Evolutionary conservation across 345 rosid species (phyloP).

Genomic region (Combretum micranthum): DNA sequence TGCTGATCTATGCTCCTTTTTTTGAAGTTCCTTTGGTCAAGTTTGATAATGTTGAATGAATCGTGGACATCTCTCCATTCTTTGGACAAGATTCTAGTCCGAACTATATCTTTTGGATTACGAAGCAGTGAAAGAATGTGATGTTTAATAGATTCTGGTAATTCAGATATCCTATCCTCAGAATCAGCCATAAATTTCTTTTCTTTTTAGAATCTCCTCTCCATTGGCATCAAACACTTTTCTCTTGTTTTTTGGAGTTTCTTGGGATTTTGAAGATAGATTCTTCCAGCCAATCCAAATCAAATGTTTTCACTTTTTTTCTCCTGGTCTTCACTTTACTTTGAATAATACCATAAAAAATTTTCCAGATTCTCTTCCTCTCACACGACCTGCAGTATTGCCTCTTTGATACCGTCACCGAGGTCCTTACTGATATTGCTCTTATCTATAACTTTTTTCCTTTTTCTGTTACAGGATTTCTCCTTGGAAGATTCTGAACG

Average conservation of each 20-base stretch:
- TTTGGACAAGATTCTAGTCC: constrained; percentile 28
- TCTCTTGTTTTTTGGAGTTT: constrained; percentile 8
- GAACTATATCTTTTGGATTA: constrained; percentile 27
- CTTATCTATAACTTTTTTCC: no score
- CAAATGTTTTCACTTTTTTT: no score
- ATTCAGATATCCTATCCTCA: constrained; percentile 19
- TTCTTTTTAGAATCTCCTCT: neutral
- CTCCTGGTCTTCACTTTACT: no score
- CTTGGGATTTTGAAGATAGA: neutral
- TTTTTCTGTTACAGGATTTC: no score
- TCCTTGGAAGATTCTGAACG: no score
- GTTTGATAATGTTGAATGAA: constrained; percentile 18
- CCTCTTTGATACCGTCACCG: no score
- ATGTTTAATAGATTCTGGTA: constrained; percentile 29
- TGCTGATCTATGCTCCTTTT: neutral
- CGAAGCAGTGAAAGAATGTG: constrained; percentile 20
- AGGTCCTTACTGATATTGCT: no score
- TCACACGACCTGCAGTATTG: no score
- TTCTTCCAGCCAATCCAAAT: no score
- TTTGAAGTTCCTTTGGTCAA: constrained; percentile 27
- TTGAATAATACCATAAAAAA: no score
- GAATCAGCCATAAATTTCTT: neutral
- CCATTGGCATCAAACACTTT: neutral
- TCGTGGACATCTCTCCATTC: constrained; percentile 24
- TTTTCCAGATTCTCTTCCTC: no score